phyloP scores from a whole-genome alignment of 139 green algal genomes.

The Tetraselmis striata region DNA sequence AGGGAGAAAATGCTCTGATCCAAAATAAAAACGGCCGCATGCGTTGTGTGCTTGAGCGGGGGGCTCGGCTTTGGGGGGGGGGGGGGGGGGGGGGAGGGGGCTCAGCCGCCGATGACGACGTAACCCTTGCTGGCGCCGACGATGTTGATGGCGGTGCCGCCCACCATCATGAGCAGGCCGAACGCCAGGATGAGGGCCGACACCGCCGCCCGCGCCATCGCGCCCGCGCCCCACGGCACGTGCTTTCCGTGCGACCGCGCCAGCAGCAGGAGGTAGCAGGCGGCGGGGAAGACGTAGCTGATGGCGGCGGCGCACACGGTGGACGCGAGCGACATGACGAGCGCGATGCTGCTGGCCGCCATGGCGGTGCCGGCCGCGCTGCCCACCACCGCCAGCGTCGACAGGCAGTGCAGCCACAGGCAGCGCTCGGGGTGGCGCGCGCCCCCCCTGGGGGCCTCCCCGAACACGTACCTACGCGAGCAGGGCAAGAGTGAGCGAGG shows the following conservation, averaged over 20 bases:
- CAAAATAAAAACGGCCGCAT: too few species aligned
- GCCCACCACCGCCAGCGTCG: background rate
- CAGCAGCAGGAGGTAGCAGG: background rate
- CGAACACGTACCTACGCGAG: background rate
- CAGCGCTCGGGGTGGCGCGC: background rate
- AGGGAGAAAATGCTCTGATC: too few species aligned
- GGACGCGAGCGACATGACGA: background rate
- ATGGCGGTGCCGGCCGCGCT: background rate
- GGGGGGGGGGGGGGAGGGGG: too few species aligned
- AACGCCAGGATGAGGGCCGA: background rate
- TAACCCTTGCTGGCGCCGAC: background rate
- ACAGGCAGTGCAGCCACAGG: background rate
- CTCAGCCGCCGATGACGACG: background rate
- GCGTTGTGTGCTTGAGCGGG: too few species aligned
- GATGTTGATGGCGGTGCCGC: background rate
- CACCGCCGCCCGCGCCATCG: background rate
- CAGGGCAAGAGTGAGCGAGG: too few species aligned
- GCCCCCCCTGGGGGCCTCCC: background rate
- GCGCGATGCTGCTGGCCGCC: background rate
- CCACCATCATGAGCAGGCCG: background rate
- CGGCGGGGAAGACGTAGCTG: background rate
- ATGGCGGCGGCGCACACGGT: background rate
- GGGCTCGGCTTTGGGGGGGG: too few species aligned
- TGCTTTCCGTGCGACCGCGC: background rate
- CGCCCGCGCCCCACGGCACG: too few species aligned